phyloP scores from a whole-genome alignment of 176 grass and related monocot species.

The Calamus simplicifolius region DNA sequence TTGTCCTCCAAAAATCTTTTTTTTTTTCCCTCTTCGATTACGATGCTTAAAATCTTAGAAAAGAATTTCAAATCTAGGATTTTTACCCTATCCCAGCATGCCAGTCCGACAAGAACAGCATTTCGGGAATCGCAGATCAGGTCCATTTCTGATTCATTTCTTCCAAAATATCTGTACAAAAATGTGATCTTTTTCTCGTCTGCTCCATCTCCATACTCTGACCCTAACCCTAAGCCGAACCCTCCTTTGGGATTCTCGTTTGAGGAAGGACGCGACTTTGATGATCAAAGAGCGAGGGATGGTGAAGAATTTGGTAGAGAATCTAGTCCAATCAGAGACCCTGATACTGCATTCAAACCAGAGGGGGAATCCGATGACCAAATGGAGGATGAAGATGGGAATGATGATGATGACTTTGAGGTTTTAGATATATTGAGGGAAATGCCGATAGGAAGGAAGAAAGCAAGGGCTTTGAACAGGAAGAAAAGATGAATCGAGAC shows the following conservation, averaged over 20 bases:
- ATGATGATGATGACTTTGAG: constrained; percentile 1
- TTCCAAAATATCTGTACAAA: not conserved
- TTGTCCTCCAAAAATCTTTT: too few relatives aligned
- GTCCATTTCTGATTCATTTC: not conserved
- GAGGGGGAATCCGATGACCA: constrained; percentile 6
- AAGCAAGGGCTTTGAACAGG: constrained; percentile 4
- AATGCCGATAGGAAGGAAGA: constrained; percentile 1
- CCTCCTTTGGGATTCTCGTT: not conserved
- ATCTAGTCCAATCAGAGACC: too few relatives aligned
- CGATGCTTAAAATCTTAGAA: constrained; percentile 11
- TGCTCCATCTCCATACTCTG: not conserved
- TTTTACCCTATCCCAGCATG: not conserved
- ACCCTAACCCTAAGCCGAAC: not conserved
- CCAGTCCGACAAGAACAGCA: not conserved
- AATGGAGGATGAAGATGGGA: constrained; percentile 3
- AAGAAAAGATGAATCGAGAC: constrained; percentile 41
- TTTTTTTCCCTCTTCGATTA: not conserved
- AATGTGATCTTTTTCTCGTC: constrained; percentile 8
- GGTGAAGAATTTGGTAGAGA: not conserved
- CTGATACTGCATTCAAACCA: too few relatives aligned
- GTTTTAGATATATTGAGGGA: constrained; percentile 26
- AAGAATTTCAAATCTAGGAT: not conserved
- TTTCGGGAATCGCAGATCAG: not conserved
- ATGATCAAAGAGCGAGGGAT: not conserved
- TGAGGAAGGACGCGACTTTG: not conserved